Evolutionary conservation across 2,329 filamentous ascomycete species (phyloP), one percentile per base, ranked within the genome.

Genomic region (Simplicillium aogashimaense): DNA sequence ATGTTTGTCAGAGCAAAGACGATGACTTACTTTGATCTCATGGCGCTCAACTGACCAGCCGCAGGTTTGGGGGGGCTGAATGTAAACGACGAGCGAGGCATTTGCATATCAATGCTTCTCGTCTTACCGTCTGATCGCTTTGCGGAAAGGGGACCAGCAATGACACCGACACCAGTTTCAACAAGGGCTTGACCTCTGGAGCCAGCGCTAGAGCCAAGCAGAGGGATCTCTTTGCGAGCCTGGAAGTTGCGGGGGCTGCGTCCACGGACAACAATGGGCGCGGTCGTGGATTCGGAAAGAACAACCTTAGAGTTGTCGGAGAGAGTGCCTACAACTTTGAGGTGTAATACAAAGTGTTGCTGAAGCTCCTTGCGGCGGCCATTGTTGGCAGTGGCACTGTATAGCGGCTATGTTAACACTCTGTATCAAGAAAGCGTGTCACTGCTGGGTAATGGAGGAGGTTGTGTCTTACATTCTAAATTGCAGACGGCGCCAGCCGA

Each of bases 211-310:
- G 75, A 79, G 14, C 85, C 86, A 40, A 87, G 75, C 36, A 97
- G 72, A 3, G 90, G 88, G 45, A 95, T 83, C 59, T 97, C 90
- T 60, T 95, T 95, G 39, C 90, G 76, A 9, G 88, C 84, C 60
- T 94, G 88, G 60, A 97, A 97, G 61, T 97, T 97, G 30, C 90
- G 76, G 4, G 90, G 90, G 60, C 89, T 95, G 52, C 90, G 78
- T 29, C 90, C 90, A 45, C 90, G 83, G 25, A 97, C 90, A 40
- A 97, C 94, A 50, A 97, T 90, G 2, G 90, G 86, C 1, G 87
- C 84, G 1, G 90, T 95, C 25, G 81, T 81, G 13, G 87, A 80
- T 61, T 95, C 89, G 38, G 83, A 84, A 38, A 95, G 72, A 7
- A 86, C 74, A 29, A 87, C 74, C 59, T 89, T 94, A 29, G 73